phyloP scores from a whole-genome alignment of 805 yeast genomes.

The Starmerella roubikii region DNA sequence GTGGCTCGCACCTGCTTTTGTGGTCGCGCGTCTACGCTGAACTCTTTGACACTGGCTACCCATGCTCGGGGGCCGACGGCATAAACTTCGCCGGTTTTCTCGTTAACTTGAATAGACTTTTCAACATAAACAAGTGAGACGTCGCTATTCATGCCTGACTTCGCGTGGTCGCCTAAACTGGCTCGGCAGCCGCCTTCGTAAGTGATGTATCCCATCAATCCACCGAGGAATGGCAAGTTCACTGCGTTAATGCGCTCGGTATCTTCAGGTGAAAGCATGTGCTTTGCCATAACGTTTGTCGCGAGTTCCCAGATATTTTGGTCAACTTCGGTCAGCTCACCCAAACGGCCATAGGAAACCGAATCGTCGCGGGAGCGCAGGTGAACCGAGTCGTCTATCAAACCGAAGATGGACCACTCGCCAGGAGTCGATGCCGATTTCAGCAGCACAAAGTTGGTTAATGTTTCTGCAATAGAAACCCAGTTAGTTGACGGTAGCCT shows the following conservation, averaged over 20 bases:
- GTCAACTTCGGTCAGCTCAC: background rate
- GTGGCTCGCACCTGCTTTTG: background rate
- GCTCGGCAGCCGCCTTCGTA: slow-evolving; percentile 55
- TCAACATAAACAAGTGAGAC: slow-evolving; percentile 18
- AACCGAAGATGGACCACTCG: slow-evolving; percentile 72
- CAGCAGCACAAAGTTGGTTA: slow-evolving; percentile 42
- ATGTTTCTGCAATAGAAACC: slow-evolving; percentile 3
- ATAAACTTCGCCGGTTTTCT: slow-evolving; percentile 1
- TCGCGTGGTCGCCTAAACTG: slow-evolving; percentile 2
- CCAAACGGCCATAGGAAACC: slow-evolving; percentile 14
- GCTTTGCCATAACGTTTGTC: slow-evolving; percentile 17
- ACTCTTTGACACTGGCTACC: background rate
- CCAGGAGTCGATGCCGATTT: slow-evolving; percentile 81
- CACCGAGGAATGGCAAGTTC: slow-evolving; percentile 75
- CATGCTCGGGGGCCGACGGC: slow-evolving; percentile 13
- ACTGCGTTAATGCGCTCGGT: background rate
- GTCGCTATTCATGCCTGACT: slow-evolving; percentile 17
- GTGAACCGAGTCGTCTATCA: slow-evolving; percentile 25
- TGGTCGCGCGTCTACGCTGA: background rate
- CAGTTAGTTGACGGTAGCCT: slow-evolving; percentile 2
- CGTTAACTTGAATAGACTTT: slow-evolving; percentile 13
- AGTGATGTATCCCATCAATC: slow-evolving; percentile 70
- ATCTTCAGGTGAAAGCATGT: slow-evolving; percentile 20
- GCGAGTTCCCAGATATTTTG: slow-evolving; percentile 7
- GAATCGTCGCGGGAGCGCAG: slow-evolving; percentile 13